Conservation (phyloP, 345 rosid species). For the Corchorus capsularis region DNA sequence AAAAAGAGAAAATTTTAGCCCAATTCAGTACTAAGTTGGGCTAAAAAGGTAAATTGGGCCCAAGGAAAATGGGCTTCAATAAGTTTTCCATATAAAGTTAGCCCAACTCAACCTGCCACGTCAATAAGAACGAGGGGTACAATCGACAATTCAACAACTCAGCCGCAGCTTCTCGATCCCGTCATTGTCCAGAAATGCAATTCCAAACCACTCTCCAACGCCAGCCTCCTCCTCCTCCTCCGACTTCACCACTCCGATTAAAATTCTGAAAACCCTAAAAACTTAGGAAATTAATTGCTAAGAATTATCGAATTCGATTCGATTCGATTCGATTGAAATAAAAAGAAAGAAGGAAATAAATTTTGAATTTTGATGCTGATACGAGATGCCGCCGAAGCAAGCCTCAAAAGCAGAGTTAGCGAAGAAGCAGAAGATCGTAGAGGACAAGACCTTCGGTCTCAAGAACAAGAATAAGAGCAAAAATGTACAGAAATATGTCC, state of each 20-base stretch:
- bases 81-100: too few relatives aligned
- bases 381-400: slow-evolving; percentile 74
- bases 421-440: slow-evolving; percentile 79
- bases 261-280: background rate
- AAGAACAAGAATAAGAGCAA: slow-evolving; percentile 79
- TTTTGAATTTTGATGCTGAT: slow-evolving; percentile 38
- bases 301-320: too few relatives aligned
- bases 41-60: too few relatives aligned
- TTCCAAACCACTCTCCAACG: background rate
- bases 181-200: slow-evolving; percentile 1
- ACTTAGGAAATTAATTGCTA: too few relatives aligned
- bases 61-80: too few relatives aligned
- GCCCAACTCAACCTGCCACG: slow-evolving; percentile 15
- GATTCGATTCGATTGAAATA: background rate
- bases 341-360: too few relatives aligned
- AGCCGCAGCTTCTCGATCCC: slow-evolving; percentile 11
- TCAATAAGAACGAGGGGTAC: background rate
- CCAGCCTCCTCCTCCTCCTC: background rate
- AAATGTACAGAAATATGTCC: slow-evolving; percentile 70
- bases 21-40: too few relatives aligned
- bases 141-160: background rate
- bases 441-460: slow-evolving; percentile 84
- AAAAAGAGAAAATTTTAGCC: too few relatives aligned
- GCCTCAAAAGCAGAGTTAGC: slow-evolving; percentile 59
- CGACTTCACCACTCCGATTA: background rate